Conservation (phyloP, 129 eudicot genomes). For the Pittosporum tobira region DNA sequence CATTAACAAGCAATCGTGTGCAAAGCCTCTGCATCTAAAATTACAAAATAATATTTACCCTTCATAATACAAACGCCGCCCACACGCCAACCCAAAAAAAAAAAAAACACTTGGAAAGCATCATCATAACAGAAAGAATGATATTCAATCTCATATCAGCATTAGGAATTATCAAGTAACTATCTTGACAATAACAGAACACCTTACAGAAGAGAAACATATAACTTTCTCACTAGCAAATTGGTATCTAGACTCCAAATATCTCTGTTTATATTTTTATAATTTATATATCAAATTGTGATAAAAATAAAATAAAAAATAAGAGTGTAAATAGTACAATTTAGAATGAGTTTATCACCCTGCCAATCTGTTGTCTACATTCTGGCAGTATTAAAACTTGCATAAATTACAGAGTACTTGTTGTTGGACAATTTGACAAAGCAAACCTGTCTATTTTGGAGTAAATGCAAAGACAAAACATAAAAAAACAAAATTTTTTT, state of each 20-base stretch:
- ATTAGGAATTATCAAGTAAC: not conserved
- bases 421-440: not conserved
- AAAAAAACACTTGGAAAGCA: not conserved
- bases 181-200: not conserved
- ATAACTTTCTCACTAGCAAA: not conserved
- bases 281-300: no score
- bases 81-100: not conserved
- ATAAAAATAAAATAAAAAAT: no score
- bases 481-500: not conserved
- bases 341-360: not conserved
- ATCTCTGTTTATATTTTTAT: no score
- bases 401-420: not conserved
- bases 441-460: not conserved
- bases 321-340: no score
- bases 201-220: not conserved
- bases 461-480: not conserved
- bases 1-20: not conserved
- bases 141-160: slow-evolving; percentile 1
- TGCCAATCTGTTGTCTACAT: no score
- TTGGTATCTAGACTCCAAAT: no score
- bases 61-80: not conserved
- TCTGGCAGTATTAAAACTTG: not conserved
- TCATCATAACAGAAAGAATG: not conserved
- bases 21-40: not conserved
- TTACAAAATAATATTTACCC: not conserved